Evolutionary conservation across 78 protist genomes (phyloP).

Genomic region (Paratrimastix pyriformis): DNA sequence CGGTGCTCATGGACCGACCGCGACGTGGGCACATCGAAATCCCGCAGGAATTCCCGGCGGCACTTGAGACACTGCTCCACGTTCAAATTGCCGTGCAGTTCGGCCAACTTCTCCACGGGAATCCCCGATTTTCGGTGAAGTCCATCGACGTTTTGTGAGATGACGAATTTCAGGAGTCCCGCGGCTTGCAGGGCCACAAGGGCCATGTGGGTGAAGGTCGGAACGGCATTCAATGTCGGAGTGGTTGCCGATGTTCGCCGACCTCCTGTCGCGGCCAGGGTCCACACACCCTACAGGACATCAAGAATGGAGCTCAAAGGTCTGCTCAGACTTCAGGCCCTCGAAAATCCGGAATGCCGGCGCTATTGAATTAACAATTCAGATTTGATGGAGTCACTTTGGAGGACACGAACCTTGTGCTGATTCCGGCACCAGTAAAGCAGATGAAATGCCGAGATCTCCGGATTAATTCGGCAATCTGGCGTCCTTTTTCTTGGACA

Average conservation of each 20-base stretch:
- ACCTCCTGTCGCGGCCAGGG: neutral
- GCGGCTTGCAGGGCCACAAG: neutral
- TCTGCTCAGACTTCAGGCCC: constrained; percentile 34
- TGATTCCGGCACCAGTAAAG: constrained; percentile 48
- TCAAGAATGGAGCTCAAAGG: neutral
- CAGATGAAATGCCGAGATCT: constrained; percentile 5
- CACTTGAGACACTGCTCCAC: constrained; percentile 28
- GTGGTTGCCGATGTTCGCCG: neutral
- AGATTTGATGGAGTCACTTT: too few species aligned
- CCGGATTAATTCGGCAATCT: constrained; percentile 10
- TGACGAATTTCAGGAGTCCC: constrained; percentile 21
- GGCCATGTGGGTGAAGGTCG: constrained; percentile 22
- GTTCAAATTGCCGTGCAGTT: constrained; percentile 41
- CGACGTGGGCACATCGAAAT: neutral
- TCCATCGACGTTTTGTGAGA: constrained; percentile 31
- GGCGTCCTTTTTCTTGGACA: neutral
- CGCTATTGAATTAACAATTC: too few species aligned
- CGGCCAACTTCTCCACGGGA: neutral
- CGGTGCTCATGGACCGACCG: neutral
- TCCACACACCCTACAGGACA: constrained; percentile 31
- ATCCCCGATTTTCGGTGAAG: constrained; percentile 27
- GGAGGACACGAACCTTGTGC: too few species aligned
- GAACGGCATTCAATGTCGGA: neutral
- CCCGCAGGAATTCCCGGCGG: neutral
- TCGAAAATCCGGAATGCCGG: constrained; percentile 40